Evolutionary conservation across 164 flowering plant species (phyloP), one percentile per base, ranked within the genome.

Genomic region (Magnolia sinica): DNA sequence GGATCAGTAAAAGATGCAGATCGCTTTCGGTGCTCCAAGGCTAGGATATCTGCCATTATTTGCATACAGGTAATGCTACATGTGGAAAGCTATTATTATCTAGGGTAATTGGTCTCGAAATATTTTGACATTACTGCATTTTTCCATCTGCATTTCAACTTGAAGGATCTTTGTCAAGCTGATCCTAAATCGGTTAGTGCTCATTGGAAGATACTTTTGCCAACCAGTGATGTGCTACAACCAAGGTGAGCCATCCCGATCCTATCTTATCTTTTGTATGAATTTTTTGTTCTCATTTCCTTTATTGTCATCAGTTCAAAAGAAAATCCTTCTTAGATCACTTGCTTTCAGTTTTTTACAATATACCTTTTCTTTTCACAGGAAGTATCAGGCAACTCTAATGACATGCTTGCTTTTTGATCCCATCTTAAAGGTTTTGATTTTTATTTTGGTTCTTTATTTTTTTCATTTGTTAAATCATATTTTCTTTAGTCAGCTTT

Each of bases 391-490:
- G 78, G 90, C 91, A 68, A 92, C 87, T 75, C 77, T 96, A 72
- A 85, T 96, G 94, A 86, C 97, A 23, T 89, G 96, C 89, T 88
- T 96, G 85, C 86, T 96, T 29, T 92, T 87, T 88, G 99, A 96
- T 87, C 98, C 98, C 68, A 81, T 74, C 77, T 52, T 89, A 66
- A 92, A 96, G 98, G 99, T 93, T 65, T 27, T 74, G 4, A 29
- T 27, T 68, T 16, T 68, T 68, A 10, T 73, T 20, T 29, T 78
- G 11, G n/a, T 66, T 37, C 61, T 66, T 49, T 71, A n/a, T 51
- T 31, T 63, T 29, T 18, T 49, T 64, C 4, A 4, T 31, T 24
- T 64, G 68, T 13, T 55, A 55, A 11, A 11, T 64, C 31, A 63
- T 61, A 74, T 68, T 72, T 73, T 65, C 67, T 31, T 77, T 77